Evolutionary conservation across 2,329 filamentous ascomycete genomes (phyloP).

Genomic region (Colletotrichum trifolii): DNA sequence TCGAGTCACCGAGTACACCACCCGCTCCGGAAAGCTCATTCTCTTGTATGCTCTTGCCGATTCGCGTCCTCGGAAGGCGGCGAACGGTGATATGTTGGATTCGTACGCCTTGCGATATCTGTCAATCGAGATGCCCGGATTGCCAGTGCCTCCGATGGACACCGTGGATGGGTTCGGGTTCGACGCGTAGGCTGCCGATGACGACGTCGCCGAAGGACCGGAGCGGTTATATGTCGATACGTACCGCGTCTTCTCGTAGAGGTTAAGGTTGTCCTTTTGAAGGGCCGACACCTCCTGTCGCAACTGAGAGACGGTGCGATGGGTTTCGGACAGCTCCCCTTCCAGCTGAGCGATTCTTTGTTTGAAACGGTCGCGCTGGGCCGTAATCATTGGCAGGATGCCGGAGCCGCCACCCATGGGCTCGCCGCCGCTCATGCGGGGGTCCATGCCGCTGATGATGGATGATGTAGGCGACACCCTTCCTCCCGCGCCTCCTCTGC

Average conservation of each 20-base stretch:
- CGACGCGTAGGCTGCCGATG: slow-evolving; percentile 72
- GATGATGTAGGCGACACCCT: slow-evolving; percentile 91
- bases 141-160: slow-evolving; percentile 64
- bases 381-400: slow-evolving; percentile 97
- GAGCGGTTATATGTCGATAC: slow-evolving; percentile 91
- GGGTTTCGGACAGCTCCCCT: slow-evolving; percentile 85
- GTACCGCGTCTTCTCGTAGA: slow-evolving; percentile 98
- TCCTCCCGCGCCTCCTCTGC: slow-evolving; percentile 74
- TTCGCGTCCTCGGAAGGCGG: slow-evolving; percentile 94
- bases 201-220: slow-evolving; percentile 68
- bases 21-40: slow-evolving; percentile 90
- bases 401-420: slow-evolving; percentile 80
- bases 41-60: slow-evolving; percentile 89
- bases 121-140: slow-evolving; percentile 77
- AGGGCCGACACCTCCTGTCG: slow-evolving; percentile 91
- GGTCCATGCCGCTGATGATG: slow-evolving; percentile 97
- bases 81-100: slow-evolving; percentile 94
- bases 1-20: slow-evolving; percentile 89
- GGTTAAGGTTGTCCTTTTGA: slow-evolving; percentile 93
- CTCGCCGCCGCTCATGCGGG: slow-evolving; percentile 68
- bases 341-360: slow-evolving; percentile 93
- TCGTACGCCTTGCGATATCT: slow-evolving; percentile 94
- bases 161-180: slow-evolving; percentile 83
- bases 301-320: slow-evolving; percentile 84
- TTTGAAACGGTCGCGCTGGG: slow-evolving; percentile 98